Evolutionary conservation across 306 rosid species (phyloP), one percentile per base, ranked within the genome.

Genomic region (Prunus dulcis): DNA sequence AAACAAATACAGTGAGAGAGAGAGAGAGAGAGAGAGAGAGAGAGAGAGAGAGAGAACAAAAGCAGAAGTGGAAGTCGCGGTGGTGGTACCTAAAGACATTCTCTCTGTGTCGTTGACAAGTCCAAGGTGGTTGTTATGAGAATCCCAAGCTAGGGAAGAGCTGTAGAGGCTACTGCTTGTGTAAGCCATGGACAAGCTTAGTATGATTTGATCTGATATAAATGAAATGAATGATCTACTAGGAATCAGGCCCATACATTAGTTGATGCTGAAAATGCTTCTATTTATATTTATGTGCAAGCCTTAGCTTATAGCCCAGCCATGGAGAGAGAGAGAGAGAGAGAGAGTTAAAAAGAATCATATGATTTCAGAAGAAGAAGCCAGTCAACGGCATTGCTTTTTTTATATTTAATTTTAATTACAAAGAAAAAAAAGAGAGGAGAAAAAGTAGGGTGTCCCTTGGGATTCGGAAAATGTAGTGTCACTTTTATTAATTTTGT

Each of bases 401-500:
- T 9, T 22, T 2, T 0, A 11, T 11, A 10, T 55, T 19, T 22
- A 58, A 58, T 15, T 12, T 20, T 3, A 12, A 62, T 47, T 11
- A 13, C 17, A 10, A 47, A 47, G 43, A 68, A 66, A 14, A 22
- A 22, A 3, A 30, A 51, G 80, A 74, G 49, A 73, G 82, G 74
- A 86, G 69, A 56, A 69, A 83, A 82, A 82, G 82, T 43, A 80
- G 18, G 74, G 69, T 76, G 79, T 74, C 74, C 80, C 77, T 94
- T 70, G 98, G 98, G 97, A 94, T 94, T 87, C 97, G 85, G 80
- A 77, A 92, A 89, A 87, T 89, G 75, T 77, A 68, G 61, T 64
- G 9, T 61, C 51, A 60, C 96, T 83, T 86, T 79, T 38, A 69
- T 64, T 76, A 13, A 67, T 83, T 86, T 79, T 34, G 51, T 71